Evolutionary conservation across 768 basidiomycete genomes (phyloP).

Genomic region (Mycena filopes): DNA sequence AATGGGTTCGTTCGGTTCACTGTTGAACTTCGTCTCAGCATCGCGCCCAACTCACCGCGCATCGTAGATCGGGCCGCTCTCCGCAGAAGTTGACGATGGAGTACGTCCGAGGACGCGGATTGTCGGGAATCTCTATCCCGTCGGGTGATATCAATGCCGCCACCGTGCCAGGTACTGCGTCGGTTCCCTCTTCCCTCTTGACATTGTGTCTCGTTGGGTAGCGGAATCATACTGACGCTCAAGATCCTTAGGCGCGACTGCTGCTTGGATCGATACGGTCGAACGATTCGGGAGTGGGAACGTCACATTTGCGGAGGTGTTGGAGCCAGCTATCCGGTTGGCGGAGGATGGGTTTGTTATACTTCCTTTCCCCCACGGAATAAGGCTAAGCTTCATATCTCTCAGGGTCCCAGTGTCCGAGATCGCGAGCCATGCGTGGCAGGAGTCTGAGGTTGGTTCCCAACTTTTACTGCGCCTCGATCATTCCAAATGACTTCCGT

Average conservation of each 20-base stretch:
- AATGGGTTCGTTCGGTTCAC: slow-evolving; percentile 77
- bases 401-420: slow-evolving; percentile 88
- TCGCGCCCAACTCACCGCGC: background rate
- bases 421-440: slow-evolving; percentile 71
- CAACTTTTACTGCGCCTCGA: background rate
- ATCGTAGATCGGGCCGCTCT: slow-evolving; percentile 75
- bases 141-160: slow-evolving; percentile 87
- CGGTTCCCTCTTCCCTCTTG: too few species aligned
- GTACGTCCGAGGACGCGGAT: slow-evolving; percentile 73
- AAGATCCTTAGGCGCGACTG: slow-evolving; percentile 82
- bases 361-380: background rate
- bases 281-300: slow-evolving; percentile 84
- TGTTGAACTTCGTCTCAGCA: background rate
- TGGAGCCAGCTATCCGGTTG: slow-evolving; percentile 89
- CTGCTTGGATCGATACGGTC: slow-evolving; percentile 94
- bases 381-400: background rate
- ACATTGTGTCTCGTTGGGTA: background rate
- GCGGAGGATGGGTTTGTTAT: slow-evolving; percentile 85
- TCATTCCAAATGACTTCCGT: slow-evolving; percentile 11
- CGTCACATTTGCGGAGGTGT: slow-evolving; percentile 68
- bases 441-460: slow-evolving; percentile 62
- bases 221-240: slow-evolving; percentile 27
- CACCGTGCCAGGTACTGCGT: slow-evolving; percentile 84
- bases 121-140: slow-evolving; percentile 77
- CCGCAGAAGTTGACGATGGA: slow-evolving; percentile 84